phyloP scores from a whole-genome alignment of 345 rosid genomes.

The Leavenworthia alabamica region DNA sequence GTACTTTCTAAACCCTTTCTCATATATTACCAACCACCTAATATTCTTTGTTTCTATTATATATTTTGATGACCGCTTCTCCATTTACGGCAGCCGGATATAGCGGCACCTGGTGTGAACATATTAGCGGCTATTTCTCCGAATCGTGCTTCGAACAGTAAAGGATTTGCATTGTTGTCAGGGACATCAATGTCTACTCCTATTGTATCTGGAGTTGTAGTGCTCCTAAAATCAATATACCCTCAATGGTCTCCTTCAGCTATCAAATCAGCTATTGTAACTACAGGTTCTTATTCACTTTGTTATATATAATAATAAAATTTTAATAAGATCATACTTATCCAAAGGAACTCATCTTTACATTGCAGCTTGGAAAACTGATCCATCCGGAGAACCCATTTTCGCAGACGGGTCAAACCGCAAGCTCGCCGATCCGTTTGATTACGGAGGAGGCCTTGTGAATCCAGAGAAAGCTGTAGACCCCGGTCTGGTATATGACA shows the following conservation, averaged over 20 bases:
- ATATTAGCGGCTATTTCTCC: constrained; percentile 35
- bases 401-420: constrained; percentile 35
- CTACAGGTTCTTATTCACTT: constrained; percentile 32
- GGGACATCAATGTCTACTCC: constrained; percentile 46
- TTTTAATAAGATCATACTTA: not conserved
- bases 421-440: constrained; percentile 43
- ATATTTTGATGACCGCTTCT: not conserved
- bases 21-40: not conserved
- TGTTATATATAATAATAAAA: no score
- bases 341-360: not conserved
- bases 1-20: not conserved
- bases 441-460: constrained; percentile 54
- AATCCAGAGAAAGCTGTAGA: constrained; percentile 46
- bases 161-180: constrained; percentile 14
- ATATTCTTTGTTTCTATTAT: not conserved
- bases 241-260: constrained; percentile 45
- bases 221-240: constrained; percentile 29
- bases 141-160: not conserved
- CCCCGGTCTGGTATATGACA: constrained; percentile 57
- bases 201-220: constrained; percentile 34
- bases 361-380: constrained; percentile 31
- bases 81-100: constrained; percentile 35
- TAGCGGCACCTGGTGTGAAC: constrained; percentile 39
- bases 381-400: constrained; percentile 33
- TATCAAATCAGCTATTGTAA: constrained; percentile 39